Percentiles rank a stretch among this genome's conserved stretches.
Evolutionary conservation across 192 early-diverging fungal species (phyloP).

Genomic region (Podila minutissima): DNA sequence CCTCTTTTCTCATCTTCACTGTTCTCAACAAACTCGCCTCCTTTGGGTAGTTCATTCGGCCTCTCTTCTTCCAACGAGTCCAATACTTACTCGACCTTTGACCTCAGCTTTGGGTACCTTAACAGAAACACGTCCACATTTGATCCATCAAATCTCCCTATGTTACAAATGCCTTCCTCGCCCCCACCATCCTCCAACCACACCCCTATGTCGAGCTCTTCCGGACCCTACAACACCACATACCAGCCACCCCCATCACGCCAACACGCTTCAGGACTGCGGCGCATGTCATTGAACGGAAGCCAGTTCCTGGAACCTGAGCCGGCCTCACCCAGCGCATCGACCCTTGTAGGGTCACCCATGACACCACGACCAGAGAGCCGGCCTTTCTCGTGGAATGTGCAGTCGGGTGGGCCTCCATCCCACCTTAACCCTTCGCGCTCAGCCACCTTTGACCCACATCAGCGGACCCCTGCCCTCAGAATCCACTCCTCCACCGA

Average conservation of each 20-base stretch:
- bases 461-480: not conserved
- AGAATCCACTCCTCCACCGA: too few relatives aligned
- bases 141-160: not conserved
- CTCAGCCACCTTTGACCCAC: not conserved
- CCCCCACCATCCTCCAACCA: not conserved
- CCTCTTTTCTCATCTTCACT: slow-evolving; percentile 12
- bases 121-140: not conserved
- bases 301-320: slow-evolving; percentile 15
- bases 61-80: not conserved
- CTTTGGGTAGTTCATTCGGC: not conserved
- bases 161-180: not conserved
- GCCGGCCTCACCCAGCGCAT: slow-evolving; percentile 15
- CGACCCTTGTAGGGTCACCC: slow-evolving; percentile 33
- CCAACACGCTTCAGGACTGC: slow-evolving; percentile 1
- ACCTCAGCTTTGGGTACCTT: too few relatives aligned
- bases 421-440: not conserved
- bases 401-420: not conserved
- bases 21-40: not conserved
- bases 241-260: slow-evolving; percentile 28
- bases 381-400: slow-evolving; percentile 12
- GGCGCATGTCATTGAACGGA: not conserved
- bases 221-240: not conserved
- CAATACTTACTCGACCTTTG: not conserved
- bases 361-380: slow-evolving; percentile 19
- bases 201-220: not conserved